These are phyloP conservation scores for Phytophthora ramorum DNA, from an alignment of 352 stramenopile genomes.

Conservation along the genomic window DNA sequence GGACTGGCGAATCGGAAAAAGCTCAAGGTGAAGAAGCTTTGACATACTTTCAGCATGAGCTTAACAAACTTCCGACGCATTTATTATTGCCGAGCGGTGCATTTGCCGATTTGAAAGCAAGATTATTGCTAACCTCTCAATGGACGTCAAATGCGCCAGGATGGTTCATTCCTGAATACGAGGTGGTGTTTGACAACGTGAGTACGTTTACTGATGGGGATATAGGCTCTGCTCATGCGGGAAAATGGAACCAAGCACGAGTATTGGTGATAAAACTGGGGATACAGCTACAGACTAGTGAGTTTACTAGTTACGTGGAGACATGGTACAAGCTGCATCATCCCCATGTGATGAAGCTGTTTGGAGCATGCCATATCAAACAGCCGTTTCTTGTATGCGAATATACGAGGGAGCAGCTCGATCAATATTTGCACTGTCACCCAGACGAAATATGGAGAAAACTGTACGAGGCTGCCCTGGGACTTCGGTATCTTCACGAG, in stretches of 20 bases:
- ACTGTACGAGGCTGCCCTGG: constrained; percentile 13
- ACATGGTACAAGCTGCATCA: constrained; percentile 10
- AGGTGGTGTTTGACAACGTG: not conserved
- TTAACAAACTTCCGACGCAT: not conserved
- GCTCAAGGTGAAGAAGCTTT: not conserved
- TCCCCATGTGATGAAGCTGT: constrained; percentile 10
- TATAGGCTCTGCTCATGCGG: not conserved
- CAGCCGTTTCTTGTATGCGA: constrained; percentile 24
- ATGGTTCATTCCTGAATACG: not conserved
- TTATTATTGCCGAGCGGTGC: not conserved
- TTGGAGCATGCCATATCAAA: constrained; percentile 8
- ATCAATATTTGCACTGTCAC: constrained; percentile 4
- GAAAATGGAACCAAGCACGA: not conserved
- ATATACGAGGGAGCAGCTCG: constrained; percentile 8
- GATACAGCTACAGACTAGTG: not conserved
- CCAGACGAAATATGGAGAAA: constrained; percentile 9
- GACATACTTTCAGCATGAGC: not conserved
- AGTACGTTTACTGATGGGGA: not conserved
- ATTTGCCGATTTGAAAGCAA: not conserved
- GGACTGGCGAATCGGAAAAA: not conserved
- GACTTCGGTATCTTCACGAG: constrained; percentile 10
- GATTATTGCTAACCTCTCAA: not conserved
- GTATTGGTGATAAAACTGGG: not conserved
- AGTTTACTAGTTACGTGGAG: constrained; percentile 6
- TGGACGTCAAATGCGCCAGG: not conserved